A percentile compares a stretch with the other conserved stretches of the same genome.
Conservation (phyloP, 176 grass and related monocot genomes). For the Pharus latifolius region DNA sequence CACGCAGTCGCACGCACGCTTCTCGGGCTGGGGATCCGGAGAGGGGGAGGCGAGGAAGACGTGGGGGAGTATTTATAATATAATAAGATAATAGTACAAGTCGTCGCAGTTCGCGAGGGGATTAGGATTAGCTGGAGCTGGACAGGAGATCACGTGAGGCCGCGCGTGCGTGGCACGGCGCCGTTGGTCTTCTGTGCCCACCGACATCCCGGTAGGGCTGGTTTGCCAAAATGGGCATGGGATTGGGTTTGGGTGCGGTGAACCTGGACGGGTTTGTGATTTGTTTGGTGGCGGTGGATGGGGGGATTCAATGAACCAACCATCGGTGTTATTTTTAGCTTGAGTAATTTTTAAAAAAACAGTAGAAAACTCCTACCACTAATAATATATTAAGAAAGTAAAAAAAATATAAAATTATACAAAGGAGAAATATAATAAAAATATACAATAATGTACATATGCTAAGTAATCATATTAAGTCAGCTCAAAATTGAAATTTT, state of each 20-base stretch:
- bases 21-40: neutral
- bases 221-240: neutral
- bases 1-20: too few species aligned
- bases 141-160: neutral
- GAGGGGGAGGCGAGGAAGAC: neutral
- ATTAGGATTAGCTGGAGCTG: neutral
- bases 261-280: neutral
- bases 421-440: too few species aligned
- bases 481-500: too few species aligned
- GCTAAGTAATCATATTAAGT: too few species aligned
- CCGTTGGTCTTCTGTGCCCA: too few species aligned
- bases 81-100: too few species aligned
- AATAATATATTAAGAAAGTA: too few species aligned
- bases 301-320: neutral
- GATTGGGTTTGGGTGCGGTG: neutral
- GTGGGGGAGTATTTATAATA: constrained; percentile 13
- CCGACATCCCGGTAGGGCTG: neutral
- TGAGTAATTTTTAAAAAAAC: too few species aligned
- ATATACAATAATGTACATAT: too few species aligned
- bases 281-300: neutral
- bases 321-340: too few species aligned
- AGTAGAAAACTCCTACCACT: too few species aligned
- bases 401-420: too few species aligned
- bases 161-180: neutral
- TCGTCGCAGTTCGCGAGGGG: neutral